A percentile compares a stretch with the other conserved stretches of the same genome.
Evolutionary conservation across 2,329 filamentous ascomycete genomes (phyloP).

Genomic region (Capronia americana): DNA sequence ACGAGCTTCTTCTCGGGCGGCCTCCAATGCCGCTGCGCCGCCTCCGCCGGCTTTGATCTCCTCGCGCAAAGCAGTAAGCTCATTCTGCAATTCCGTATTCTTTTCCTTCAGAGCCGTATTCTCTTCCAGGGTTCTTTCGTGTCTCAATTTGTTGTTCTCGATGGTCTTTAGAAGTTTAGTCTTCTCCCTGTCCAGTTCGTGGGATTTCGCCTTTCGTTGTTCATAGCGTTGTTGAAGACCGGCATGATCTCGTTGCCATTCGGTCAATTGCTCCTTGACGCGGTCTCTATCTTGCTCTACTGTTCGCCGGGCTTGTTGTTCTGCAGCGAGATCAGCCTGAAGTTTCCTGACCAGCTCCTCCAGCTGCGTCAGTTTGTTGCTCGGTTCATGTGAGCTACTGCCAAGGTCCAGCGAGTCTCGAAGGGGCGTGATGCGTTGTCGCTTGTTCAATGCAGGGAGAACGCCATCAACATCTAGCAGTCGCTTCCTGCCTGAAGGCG

Average conservation of each 20-base stretch:
- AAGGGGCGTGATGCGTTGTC: slow-evolving; percentile 48
- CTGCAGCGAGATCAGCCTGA: slow-evolving; percentile 29
- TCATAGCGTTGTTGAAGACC: slow-evolving; percentile 55
- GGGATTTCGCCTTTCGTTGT: slow-evolving; percentile 46
- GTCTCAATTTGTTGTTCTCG: slow-evolving; percentile 43
- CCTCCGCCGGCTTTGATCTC: slow-evolving; percentile 47
- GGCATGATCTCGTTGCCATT: slow-evolving; percentile 46
- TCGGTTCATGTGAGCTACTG: slow-evolving; percentile 29
- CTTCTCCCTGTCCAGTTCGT: slow-evolving; percentile 47
- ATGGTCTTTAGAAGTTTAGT: slow-evolving; percentile 36
- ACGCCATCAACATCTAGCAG: slow-evolving; percentile 41
- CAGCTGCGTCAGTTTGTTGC: slow-evolving; percentile 40
- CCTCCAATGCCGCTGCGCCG: slow-evolving; percentile 50
- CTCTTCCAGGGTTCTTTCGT: slow-evolving; percentile 48
- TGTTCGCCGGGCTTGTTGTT: slow-evolving; percentile 43
- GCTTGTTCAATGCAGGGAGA: slow-evolving; percentile 45
- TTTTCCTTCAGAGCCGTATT: slow-evolving; percentile 51
- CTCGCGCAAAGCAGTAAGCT: slow-evolving; percentile 50
- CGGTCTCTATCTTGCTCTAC: slow-evolving; percentile 43
- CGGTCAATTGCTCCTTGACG: slow-evolving; percentile 42
- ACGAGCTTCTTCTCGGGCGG: slow-evolving; percentile 47
- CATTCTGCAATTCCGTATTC: slow-evolving; percentile 45
- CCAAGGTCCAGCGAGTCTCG: slow-evolving; percentile 44
- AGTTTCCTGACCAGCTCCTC: slow-evolving; percentile 41
- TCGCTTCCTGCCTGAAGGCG: slow-evolving; percentile 42